Evolutionary conservation across 2,329 filamentous ascomycete genomes (phyloP), one percentile per base, ranked within the genome.

Genomic region (Talaromyces sp.): DNA sequence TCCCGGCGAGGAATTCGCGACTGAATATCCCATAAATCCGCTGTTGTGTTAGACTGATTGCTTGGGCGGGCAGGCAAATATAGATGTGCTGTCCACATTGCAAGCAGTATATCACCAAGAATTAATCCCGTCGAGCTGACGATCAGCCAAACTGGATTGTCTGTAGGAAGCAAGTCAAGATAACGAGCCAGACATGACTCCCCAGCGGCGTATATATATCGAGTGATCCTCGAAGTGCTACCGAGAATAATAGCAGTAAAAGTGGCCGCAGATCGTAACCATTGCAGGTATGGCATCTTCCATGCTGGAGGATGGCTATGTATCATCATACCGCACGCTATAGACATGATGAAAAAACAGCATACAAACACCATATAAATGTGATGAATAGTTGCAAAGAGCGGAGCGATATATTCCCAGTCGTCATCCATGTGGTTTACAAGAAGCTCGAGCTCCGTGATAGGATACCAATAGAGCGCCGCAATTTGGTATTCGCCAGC

Each of bases 241-340:
- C 5, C 14, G 6, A 16, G 31, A 31, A 54, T 12, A 28, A 14
- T 14, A 48, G 14, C 57, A 44, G 25, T 28, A 37, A 48, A 44
- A 35, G 16, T 39, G 39, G 14, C 11, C 14, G 25, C 61, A 54
- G 18, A 25, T 42, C 28, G 48, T 44, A 48, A 18, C 40, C 31
- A 42, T n/a, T 21, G 39, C 35, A 23, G 23, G 39, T 40, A 58
- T 12, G 37, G 21, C 16, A 54, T 28, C 2, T 52, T 39, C 55
- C 55, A 63, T 16, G 46, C 3, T 9, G 55, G 61, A 18, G 46
- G 39, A 31, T 52, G 33, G 52, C 4, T 9, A 25, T 46, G 46
- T 55, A 63, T 63, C 33, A 54, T 54, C 31, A 58, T 33, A 5
- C 61, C 61, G 37, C 55, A 50, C n/a, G 16, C n/a, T 12, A 58